These are phyloP conservation scores for Coemansia sp. DNA, from an alignment of 192 early-diverging fungal genomes.

Conservation along the genomic window DNA sequence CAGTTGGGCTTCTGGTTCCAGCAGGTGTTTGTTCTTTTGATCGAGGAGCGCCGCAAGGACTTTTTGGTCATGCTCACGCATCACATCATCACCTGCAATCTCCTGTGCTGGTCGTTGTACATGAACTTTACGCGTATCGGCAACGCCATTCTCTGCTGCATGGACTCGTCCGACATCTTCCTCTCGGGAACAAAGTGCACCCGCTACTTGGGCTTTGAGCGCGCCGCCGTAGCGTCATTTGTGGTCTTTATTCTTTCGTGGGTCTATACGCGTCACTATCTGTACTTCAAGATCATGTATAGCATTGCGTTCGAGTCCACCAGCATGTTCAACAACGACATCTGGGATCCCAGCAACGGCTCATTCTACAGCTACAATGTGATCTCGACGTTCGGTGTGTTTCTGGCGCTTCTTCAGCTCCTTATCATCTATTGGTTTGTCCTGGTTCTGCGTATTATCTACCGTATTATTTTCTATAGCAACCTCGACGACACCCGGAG, in stretches of 20 bases:
- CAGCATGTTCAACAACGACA: conserved; percentile 4
- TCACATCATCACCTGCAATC: conserved; percentile 72
- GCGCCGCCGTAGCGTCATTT: conserved; percentile 63
- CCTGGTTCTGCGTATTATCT: conserved; percentile 64
- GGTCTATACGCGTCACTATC: conserved; percentile 73
- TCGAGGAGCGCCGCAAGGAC: conserved; percentile 75
- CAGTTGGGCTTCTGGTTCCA: conserved; percentile 81
- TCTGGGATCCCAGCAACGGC: conserved; percentile 30
- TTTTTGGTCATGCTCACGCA: conserved; percentile 70
- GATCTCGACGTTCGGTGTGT: conserved; percentile 16
- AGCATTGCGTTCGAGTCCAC: conserved; percentile 59
- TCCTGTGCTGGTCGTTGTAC: conserved; percentile 66
- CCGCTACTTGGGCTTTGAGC: conserved; percentile 66
- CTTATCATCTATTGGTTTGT: conserved; percentile 71
- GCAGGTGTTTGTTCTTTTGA: conserved; percentile 71
- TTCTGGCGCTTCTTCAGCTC: conserved; percentile 56
- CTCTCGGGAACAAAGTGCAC: conserved; percentile 74
- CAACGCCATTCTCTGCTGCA: conserved; percentile 72
- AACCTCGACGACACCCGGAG: conserved; percentile 68
- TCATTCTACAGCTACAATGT: conserved; percentile 24
- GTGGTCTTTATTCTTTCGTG: conserved; percentile 68
- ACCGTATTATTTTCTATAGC: conserved; percentile 57
- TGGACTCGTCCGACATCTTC: conserved; percentile 81
- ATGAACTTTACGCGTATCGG: conserved; percentile 75
- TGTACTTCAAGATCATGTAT: conserved; percentile 65